Conservation (phyloP, 345 rosid genomes). For the Anacardium occidentale region DNA sequence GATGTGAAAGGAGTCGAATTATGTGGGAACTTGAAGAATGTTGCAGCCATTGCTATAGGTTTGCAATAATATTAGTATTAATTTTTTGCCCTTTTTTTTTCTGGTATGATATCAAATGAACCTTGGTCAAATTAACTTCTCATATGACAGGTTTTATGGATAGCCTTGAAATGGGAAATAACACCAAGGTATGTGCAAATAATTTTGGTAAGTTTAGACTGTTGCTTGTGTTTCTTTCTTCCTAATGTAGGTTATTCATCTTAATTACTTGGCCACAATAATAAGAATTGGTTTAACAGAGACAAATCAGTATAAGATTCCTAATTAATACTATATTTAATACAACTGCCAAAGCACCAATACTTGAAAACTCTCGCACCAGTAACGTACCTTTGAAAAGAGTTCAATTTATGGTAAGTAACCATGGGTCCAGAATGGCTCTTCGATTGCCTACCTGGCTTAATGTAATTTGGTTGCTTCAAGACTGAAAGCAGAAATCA, state of each 20-base stretch:
- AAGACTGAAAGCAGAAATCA: conserved; percentile 18
- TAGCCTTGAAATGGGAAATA: conserved; percentile 95
- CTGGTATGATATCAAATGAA: neutral
- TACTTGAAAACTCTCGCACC: too few species aligned
- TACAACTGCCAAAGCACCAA: too few species aligned
- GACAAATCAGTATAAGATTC: too few species aligned
- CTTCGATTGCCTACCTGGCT: neutral
- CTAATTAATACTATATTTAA: too few species aligned
- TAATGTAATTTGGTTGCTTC: conserved; percentile 22
- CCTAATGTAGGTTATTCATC: conserved; percentile 7
- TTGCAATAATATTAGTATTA: neutral
- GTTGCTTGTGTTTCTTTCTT: neutral
- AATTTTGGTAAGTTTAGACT: conserved; percentile 6
- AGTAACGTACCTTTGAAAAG: too few species aligned
- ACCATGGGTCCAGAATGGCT: conserved; percentile 1
- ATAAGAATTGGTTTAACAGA: conserved; percentile 96
- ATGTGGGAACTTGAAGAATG: conserved; percentile 95
- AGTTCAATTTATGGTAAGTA: too few species aligned
- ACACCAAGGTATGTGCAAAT: conserved; percentile 65
- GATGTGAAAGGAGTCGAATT: conserved; percentile 96
- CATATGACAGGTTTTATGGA: conserved; percentile 71
- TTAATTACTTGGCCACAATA: conserved; percentile 70
- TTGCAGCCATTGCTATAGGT: conserved; percentile 95
- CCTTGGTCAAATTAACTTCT: conserved; percentile 12
- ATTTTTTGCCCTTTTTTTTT: neutral